Conservation (phyloP, 1,284 basidiomycete genomes). For the Singerocomus inundabilis region DNA sequence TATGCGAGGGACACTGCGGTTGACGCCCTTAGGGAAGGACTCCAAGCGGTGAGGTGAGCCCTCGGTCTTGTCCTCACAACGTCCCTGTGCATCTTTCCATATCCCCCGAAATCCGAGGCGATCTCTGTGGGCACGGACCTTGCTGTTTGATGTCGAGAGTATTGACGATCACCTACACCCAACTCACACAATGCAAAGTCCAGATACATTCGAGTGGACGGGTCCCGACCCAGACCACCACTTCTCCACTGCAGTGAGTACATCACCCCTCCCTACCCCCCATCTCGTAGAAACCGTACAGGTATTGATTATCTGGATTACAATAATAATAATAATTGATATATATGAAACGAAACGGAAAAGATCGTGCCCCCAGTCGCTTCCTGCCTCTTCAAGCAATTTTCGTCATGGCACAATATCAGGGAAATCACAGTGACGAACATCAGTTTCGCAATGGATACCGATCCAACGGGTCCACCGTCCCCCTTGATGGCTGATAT, state of each 20-base stretch:
- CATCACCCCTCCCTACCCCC: too few relatives aligned
- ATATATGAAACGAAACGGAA: background rate
- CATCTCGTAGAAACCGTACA: background rate
- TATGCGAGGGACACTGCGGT: slow-evolving; percentile 39
- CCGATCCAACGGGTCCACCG: slow-evolving; percentile 1
- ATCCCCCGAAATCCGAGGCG: background rate
- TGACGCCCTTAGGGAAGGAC: slow-evolving; percentile 39
- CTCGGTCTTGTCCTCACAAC: background rate
- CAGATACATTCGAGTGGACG: slow-evolving; percentile 50
- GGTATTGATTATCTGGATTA: background rate
- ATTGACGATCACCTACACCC: background rate
- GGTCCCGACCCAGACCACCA: slow-evolving; percentile 60
- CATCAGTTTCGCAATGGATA: slow-evolving; percentile 32
- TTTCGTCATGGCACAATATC: slow-evolving; percentile 45
- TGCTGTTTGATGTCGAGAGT: background rate
- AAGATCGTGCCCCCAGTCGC: slow-evolving; percentile 51
- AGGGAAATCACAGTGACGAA: slow-evolving; percentile 48
- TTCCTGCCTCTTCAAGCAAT: slow-evolving; percentile 42
- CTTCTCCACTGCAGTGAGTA: slow-evolving; percentile 55
- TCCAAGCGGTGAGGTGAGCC: slow-evolving; percentile 44
- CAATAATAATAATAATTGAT: too few relatives aligned
- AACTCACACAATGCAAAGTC: slow-evolving; percentile 39
- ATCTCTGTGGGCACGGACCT: background rate
- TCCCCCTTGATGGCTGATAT: slow-evolving; percentile 36
- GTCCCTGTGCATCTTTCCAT: background rate